phyloP scores from a whole-genome alignment of 2,329 filamentous ascomycete genomes.

The Stemphylium vesicarium region DNA sequence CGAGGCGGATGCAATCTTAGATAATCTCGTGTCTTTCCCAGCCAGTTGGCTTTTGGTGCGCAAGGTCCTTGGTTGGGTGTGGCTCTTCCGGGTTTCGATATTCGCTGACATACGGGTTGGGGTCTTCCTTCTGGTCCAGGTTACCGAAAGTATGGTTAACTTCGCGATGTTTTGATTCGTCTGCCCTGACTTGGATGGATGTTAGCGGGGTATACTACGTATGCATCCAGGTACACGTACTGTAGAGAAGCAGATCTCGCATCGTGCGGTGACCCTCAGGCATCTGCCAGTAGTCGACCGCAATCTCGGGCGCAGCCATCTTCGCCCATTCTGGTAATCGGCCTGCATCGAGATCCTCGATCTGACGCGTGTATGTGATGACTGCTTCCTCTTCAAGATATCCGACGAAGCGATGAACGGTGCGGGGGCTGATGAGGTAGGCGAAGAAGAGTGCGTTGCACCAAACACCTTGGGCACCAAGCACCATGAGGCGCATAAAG shows the following conservation, averaged over 20 bases:
- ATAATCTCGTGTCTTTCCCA: slow-evolving; percentile 78
- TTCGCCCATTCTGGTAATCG: slow-evolving; percentile 80
- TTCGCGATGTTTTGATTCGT: slow-evolving; percentile 70
- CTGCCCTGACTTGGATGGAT: slow-evolving; percentile 39
- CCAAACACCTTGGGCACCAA: slow-evolving; percentile 69
- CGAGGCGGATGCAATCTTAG: slow-evolving; percentile 15
- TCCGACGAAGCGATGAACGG: slow-evolving; percentile 93
- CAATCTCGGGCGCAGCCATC: slow-evolving; percentile 84
- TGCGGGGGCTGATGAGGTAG: slow-evolving; percentile 85
- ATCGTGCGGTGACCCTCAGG: slow-evolving; percentile 82
- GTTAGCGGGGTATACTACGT: slow-evolving; percentile 12
- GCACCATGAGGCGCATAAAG: slow-evolving; percentile 92
- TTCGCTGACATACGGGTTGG: slow-evolving; percentile 87
- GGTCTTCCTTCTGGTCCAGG: slow-evolving; percentile 81
- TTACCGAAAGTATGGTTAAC: slow-evolving; percentile 96
- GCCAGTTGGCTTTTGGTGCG: slow-evolving; percentile 70
- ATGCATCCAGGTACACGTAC: slow-evolving; percentile 56
- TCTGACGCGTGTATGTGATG: slow-evolving; percentile 88
- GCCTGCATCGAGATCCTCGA: slow-evolving; percentile 86
- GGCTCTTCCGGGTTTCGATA: slow-evolving; percentile 73
- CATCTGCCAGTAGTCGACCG: slow-evolving; percentile 92
- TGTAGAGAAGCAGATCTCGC: slow-evolving; percentile 85
- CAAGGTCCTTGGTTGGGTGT: slow-evolving; percentile 73
- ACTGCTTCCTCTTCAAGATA: slow-evolving; percentile 98
- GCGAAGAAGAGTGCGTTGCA: slow-evolving; percentile 92